Evolutionary conservation across 2,329 filamentous ascomycete genomes (phyloP).

Genomic region (Helotiales sp.): DNA sequence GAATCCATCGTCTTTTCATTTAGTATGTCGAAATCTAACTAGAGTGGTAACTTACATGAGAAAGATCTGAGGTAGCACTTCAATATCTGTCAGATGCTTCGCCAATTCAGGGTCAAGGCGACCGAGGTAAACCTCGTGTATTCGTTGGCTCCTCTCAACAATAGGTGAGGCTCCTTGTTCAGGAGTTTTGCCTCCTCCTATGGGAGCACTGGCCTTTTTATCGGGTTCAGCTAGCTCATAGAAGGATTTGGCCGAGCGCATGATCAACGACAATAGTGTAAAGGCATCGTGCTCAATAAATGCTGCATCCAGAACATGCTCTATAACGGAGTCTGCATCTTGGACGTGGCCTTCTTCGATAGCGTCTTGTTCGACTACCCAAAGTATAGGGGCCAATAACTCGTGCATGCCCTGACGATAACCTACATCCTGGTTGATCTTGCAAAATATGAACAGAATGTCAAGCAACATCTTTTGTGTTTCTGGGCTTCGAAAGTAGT

Average conservation of each 20-base stretch:
- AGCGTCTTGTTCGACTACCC: slow-evolving; percentile 81
- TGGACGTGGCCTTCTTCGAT: slow-evolving; percentile 49
- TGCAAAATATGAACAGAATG: slow-evolving; percentile 92
- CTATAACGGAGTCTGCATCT: slow-evolving; percentile 44
- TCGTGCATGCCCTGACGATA: slow-evolving; percentile 99
- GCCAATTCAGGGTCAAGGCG: slow-evolving; percentile 83
- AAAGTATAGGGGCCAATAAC: slow-evolving; percentile 83
- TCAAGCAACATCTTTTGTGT: slow-evolving; percentile 84
- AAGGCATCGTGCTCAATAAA: slow-evolving; percentile 92
- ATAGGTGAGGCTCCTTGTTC: slow-evolving; percentile 63
- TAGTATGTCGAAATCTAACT: background rate
- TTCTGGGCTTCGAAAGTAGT: slow-evolving; percentile 78
- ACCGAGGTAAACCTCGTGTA: slow-evolving; percentile 79
- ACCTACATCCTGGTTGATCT: slow-evolving; percentile 79
- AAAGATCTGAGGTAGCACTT: slow-evolving; percentile 95
- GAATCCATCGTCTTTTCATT: slow-evolving; percentile 72
- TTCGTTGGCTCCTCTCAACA: slow-evolving; percentile 79
- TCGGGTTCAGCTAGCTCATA: slow-evolving; percentile 62
- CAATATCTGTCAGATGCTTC: slow-evolving; percentile 75
- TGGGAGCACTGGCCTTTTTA: slow-evolving; percentile 39
- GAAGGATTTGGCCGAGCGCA: slow-evolving; percentile 83
- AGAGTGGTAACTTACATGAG: slow-evolving; percentile 66
- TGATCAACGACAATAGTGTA: slow-evolving; percentile 78
- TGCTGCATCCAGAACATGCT: slow-evolving; percentile 66
- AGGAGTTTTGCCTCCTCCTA: slow-evolving; percentile 15